A percentile compares a stretch with the other conserved stretches of the same genome.
These are phyloP conservation scores for Friedmanniomyces simplex DNA, from an alignment of 495 filamentous ascomycete species.

Conservation along the genomic window DNA sequence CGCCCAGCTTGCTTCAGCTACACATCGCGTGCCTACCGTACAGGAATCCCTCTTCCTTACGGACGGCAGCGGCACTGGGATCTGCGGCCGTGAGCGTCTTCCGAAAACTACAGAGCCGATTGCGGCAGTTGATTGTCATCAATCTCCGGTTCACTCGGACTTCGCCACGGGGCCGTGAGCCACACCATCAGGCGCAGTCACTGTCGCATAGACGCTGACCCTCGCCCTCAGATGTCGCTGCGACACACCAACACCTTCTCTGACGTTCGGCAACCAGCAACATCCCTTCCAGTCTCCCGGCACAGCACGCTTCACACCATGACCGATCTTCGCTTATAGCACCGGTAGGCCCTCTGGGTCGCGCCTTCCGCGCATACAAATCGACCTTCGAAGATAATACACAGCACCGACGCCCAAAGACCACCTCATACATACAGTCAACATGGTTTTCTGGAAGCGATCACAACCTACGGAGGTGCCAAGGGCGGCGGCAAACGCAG, in stretches of 20 bases:
- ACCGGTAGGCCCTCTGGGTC: slow-evolving; percentile 4
- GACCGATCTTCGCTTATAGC: background rate
- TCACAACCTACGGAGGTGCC: background rate
- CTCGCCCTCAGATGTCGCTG: background rate
- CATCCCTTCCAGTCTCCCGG: too few species aligned
- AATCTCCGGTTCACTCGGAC: background rate
- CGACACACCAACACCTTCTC: background rate
- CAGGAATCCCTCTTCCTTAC: too few species aligned
- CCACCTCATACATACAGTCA: background rate
- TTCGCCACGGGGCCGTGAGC: background rate
- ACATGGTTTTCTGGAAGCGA: slow-evolving; percentile 10
- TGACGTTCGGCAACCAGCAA: background rate
- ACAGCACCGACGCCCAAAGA: background rate
- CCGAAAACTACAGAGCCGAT: too few species aligned
- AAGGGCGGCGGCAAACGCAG: background rate
- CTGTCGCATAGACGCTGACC: background rate
- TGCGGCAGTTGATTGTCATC: background rate
- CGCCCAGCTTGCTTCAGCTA: too few species aligned
- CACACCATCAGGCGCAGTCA: background rate
- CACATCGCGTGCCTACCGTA: too few species aligned
- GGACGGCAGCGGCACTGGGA: too few species aligned
- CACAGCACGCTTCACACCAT: background rate
- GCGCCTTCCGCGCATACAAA: background rate
- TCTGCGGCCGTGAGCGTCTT: too few species aligned
- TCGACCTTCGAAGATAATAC: background rate